These are phyloP conservation scores for Raphidocelis subcapitata DNA, from an alignment of 139 green algal species.

Conservation along the genomic window DNA sequence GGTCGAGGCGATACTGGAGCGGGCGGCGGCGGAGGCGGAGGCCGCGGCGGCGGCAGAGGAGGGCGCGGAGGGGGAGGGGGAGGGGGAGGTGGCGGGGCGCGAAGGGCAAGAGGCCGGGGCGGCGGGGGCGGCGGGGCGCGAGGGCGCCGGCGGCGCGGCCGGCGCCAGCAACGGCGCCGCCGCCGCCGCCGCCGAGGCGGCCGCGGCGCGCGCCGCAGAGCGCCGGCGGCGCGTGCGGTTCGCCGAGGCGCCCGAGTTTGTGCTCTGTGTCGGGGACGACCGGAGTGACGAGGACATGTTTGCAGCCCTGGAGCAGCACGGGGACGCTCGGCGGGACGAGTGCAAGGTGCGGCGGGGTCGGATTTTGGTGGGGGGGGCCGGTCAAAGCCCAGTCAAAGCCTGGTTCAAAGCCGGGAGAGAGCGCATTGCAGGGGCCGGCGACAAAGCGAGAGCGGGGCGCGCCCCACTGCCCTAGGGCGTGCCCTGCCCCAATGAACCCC, in stretches of 20 bases:
- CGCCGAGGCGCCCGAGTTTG: conserved; percentile 67
- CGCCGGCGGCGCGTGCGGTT: neutral
- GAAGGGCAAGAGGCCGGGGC: too few relatives aligned
- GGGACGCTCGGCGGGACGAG: conserved; percentile 1
- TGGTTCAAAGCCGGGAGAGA: too few relatives aligned
- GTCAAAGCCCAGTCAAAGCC: too few relatives aligned
- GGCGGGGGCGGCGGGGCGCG: too few relatives aligned
- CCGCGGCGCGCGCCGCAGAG: neutral
- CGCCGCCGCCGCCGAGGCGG: neutral
- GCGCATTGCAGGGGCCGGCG: too few relatives aligned
- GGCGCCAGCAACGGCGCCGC: too few relatives aligned
- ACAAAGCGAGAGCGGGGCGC: too few relatives aligned
- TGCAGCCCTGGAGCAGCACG: conserved; percentile 77
- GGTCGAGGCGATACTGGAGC: conserved; percentile 71
- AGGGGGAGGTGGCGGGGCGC: too few relatives aligned
- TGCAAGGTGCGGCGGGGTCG: neutral
- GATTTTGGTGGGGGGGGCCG: too few relatives aligned
- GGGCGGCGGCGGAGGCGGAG: neutral
- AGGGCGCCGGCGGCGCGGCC: too few relatives aligned
- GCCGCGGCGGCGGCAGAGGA: conserved; percentile 1
- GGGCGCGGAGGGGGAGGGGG: neutral
- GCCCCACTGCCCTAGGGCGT: too few relatives aligned
- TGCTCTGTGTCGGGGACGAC: conserved; percentile 98
- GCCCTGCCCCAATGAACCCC: too few relatives aligned
- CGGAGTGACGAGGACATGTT: conserved; percentile 99